Base-by-base conservation (phyloP, 164 flowering plant genomes). In the Pachysandra terminalis region DNA sequence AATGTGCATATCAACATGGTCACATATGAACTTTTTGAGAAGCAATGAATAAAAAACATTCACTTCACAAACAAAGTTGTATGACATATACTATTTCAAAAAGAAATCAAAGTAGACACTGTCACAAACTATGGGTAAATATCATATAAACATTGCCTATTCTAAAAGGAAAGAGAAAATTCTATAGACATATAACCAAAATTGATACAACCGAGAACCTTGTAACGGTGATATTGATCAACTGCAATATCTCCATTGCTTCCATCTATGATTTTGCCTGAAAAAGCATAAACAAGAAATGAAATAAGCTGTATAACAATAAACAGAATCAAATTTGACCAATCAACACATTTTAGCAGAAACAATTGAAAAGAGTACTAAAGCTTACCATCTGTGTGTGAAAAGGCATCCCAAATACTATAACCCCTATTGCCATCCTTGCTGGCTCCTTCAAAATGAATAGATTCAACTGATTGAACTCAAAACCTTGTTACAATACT, bases 401-500 rank as follows among this genome's bases (percentile, higher is more conserved):
- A 52, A 61, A 93, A 90, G 57, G 80, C 86, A 79, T 90, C 98
- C 96, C 98, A 93, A 54, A 93, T 90, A 69, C 92, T 79, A 71
- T 88, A 78, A 67, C 96, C 98, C 74, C 84, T 81, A 27, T 85
- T 83, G 66, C 90, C 98, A 73, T 87, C 90, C 1, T 83, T 81
- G 40, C 71, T 64, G 14, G 85, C 98, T 59, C 98, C 98, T 86
- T 93, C 98, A 73, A 93, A 85, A 96, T 91, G 73, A 16, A 61
- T 55, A 61, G 14, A 9, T 48, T 48, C 27, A 52, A 69, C 15
- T 21, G 26, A 63, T 24, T 58, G 26, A 16, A 58, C 26, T 58
- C 19, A 58, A 26, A 58, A 58, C 15, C 14, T 17, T 4, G 40
- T 58, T 8, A 58, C 9, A 15, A 2, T 58, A 5, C 14, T 58